These are phyloP conservation scores for Corynespora cassiicola DNA, from an alignment of 2,329 filamentous ascomycete genomes.

Conservation along the genomic window DNA sequence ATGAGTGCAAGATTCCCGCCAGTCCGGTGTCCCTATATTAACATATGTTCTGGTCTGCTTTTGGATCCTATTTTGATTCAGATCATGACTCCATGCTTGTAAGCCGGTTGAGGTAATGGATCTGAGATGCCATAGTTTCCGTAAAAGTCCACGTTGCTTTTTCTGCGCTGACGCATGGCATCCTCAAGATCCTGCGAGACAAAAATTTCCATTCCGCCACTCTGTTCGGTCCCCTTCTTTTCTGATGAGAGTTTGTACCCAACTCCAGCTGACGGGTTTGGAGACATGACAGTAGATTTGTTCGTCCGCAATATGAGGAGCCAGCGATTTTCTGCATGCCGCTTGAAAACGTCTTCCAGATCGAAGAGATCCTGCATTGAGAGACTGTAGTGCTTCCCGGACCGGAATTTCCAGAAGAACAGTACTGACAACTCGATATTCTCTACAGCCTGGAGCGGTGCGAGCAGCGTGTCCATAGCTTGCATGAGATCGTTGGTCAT, in stretches of 20 bases:
- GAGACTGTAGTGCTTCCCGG: slow-evolving; percentile 39
- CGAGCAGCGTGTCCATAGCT: slow-evolving; percentile 38
- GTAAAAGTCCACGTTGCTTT: slow-evolving; percentile 43
- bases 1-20: too few species aligned
- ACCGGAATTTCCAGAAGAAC: slow-evolving; percentile 43
- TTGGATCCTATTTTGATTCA: too few species aligned
- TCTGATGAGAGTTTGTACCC: slow-evolving; percentile 43
- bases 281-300: slow-evolving; percentile 22
- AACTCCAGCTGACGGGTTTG: slow-evolving; percentile 34
- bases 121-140: slow-evolving; percentile 43
- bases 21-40: too few species aligned
- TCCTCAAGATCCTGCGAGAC: slow-evolving; percentile 39
- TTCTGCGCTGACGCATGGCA: slow-evolving; percentile 34
- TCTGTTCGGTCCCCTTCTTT: slow-evolving; percentile 39
- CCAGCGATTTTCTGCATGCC: slow-evolving; percentile 39
- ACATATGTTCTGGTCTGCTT: too few species aligned
- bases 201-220: slow-evolving; percentile 45
- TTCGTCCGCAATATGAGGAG: slow-evolving; percentile 32
- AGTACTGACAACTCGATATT: slow-evolving; percentile 39
- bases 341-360: slow-evolving; percentile 41
- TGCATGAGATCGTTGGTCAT: slow-evolving; percentile 39
- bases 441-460: slow-evolving; percentile 28
- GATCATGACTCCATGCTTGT: slow-evolving; percentile 38
- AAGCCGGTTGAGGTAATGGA: slow-evolving; percentile 39
- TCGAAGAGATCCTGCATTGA: slow-evolving; percentile 45